Evolutionary conservation across 2,329 filamentous ascomycete species (phyloP), one percentile per base, ranked within the genome.

Genomic region (Colletotrichum simmondsii): DNA sequence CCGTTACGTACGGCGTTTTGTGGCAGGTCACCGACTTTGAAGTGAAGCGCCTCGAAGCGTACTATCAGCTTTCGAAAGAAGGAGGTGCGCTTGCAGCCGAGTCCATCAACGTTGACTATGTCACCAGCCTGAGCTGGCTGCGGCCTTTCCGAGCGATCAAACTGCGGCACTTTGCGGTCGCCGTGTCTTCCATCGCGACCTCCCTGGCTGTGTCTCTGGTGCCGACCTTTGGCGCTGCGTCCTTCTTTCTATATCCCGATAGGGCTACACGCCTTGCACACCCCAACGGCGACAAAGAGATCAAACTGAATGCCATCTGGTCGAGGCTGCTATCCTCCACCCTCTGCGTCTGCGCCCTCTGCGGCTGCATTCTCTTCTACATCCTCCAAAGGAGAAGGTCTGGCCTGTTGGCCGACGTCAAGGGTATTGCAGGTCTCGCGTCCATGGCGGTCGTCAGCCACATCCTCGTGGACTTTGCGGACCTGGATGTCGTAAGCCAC

Each of bases 371-470:
- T 3, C 83, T 94, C 4, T 86, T 93, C 56, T 90, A 87, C 75
- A 86, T 91, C 72, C 87, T 94, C 56, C 88, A 89, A 68, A 85
- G 85, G 19, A 86, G 93, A 26, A 90, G 89, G 52, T 93, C 91
- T 4, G 93, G 93, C 0, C 84, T 95, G 19, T 81, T 91, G 3
- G 89, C 89, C 6, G 91, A 94, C 78, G 92, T 93, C 7, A 91
- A 90, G 75, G 93, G 93, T 6, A 93, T 95, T 64, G 92, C 92
- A 2, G 93, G 93, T 2, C 86, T 94, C 49, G 93, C 93, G 6
- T 90, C 92, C 68, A 94, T 95, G 92, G 92, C 93, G 11, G 92
- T 93, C 3, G 89, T 90, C 73, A 91, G 89, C 75, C 92, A 94
- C 75, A 93, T 94, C 78, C 83, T 94, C 75, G 91, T 91, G 81